Base-by-base conservation (phyloP, 495 filamentous ascomycete species). In the Tuber calosporum region DNA sequence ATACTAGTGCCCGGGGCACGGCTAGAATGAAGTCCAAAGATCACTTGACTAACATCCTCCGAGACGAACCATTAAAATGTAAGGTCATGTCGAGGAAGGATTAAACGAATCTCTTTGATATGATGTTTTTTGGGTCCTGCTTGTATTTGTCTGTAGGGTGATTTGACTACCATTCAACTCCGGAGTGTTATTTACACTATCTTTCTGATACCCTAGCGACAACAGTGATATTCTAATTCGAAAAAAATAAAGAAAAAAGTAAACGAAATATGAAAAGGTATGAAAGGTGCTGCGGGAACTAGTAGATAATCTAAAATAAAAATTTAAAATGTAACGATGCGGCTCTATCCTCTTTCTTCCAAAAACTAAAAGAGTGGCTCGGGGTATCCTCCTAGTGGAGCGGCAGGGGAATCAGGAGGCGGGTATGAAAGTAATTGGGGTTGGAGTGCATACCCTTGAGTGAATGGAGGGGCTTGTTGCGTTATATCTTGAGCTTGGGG, bases 1-100 rank as follows among this genome's bases (percentile, higher is more conserved):
- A 76, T 39, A 34, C 19, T 7, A 34, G 53, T 34, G 67, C 67
- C 26, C 26, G 41, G 36, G 71, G 71, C 7, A 37, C 67, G 13
- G 53, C 70, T 17, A 40, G 30, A 15, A 30, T 74, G 67, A 7
- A 22, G 8, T 68, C 42, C 40, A 39, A 19, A 7, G 74, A 76
- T 17, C 71, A 76, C 40, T 76, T 71, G 71, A 53, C 71, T 41
- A 42, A 38, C n/a, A 74, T 74, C 62, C 73, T 74, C 68, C 72
- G 53, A 58, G 67, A 69, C 5, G 68, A 76, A 37, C 15, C 20
- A 48, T 70, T 74, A 13, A n/a, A 42, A 34, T 73, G 74, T 4
- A 74, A 68, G 70, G 40, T 74, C 58, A 69, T 43, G n/a, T 76
- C 71, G 41, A 58, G 67, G 22, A 13, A 62, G 62, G 74, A 76